phyloP scores from a whole-genome alignment of 352 stramenopile species.

The Globisporangium echinulatum region DNA sequence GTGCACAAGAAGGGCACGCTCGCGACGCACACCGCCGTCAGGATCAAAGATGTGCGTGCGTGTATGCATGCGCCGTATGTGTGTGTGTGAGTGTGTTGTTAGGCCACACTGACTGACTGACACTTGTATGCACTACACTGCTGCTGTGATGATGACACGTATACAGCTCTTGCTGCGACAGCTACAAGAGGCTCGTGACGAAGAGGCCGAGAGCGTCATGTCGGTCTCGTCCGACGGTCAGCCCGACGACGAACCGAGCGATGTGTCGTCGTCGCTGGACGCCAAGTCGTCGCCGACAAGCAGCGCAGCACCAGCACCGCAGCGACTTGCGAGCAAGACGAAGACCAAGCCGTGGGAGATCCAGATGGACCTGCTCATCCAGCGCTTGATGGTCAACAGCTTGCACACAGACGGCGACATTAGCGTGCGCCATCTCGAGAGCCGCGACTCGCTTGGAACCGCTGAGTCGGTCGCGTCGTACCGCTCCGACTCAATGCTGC shows the following conservation, averaged over 20 bases:
- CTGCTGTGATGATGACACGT: no score
- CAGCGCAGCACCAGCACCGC: background rate
- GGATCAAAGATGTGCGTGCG: conserved; percentile 34
- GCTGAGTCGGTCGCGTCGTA: conserved; percentile 32
- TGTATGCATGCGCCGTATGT: background rate
- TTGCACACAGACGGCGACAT: conserved; percentile 68
- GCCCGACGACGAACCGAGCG: conserved; percentile 8
- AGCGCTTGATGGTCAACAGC: conserved; percentile 82
- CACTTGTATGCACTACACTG: no score
- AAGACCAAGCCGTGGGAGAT: conserved; percentile 78
- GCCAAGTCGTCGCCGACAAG: conserved; percentile 5
- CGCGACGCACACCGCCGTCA: conserved; percentile 71
- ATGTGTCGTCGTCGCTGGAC: conserved; percentile 2
- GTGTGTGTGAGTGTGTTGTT: background rate
- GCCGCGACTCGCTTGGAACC: conserved; percentile 34
- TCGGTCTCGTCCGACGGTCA: conserved; percentile 6
- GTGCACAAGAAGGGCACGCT: conserved; percentile 84
- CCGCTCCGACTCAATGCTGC: conserved; percentile 20
- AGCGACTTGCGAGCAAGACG: conserved; percentile 13
- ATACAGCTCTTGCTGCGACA: conserved; percentile 4
- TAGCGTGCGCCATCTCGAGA: conserved; percentile 76
- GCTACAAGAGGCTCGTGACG: conserved; percentile 3
- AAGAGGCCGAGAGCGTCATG: background rate
- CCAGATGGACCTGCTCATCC: conserved; percentile 80
- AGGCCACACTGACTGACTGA: background rate